Percentiles rank a stretch among this genome's conserved stretches.
Conservation (phyloP, 441 rosid genomes). For the Syzygium malaccense region DNA sequence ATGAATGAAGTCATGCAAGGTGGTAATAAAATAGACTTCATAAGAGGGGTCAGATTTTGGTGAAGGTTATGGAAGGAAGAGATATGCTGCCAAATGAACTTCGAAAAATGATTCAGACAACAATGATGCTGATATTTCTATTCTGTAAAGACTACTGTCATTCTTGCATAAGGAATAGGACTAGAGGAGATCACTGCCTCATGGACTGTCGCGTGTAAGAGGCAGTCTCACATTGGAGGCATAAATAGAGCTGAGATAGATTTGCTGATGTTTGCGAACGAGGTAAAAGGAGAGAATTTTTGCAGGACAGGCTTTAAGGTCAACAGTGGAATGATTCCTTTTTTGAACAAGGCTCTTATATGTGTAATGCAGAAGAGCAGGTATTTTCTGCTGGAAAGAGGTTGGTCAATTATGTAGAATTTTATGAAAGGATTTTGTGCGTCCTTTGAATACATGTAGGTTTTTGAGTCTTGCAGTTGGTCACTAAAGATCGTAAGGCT, state of each 20-base stretch:
- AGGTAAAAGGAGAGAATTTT: background rate
- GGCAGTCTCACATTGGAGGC: background rate
- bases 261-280: background rate
- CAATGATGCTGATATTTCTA: background rate
- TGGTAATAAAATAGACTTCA: background rate
- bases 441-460: background rate
- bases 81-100: background rate
- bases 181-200: background rate
- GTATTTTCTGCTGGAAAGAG: background rate
- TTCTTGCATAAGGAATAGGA: background rate
- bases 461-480: background rate
- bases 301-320: background rate
- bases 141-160: background rate
- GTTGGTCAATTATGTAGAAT: background rate
- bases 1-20: background rate
- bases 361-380: background rate
- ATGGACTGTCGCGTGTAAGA: background rate
- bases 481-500: background rate
- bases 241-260: background rate
- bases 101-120: background rate
- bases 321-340: background rate
- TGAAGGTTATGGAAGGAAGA: background rate
- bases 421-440: background rate
- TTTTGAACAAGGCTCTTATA: background rate
- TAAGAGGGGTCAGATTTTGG: background rate